Evolutionary conservation across 441 rosid genomes (phyloP), one percentile per base, ranked within the genome.

Genomic region (Arabidopsis hybrid): DNA sequence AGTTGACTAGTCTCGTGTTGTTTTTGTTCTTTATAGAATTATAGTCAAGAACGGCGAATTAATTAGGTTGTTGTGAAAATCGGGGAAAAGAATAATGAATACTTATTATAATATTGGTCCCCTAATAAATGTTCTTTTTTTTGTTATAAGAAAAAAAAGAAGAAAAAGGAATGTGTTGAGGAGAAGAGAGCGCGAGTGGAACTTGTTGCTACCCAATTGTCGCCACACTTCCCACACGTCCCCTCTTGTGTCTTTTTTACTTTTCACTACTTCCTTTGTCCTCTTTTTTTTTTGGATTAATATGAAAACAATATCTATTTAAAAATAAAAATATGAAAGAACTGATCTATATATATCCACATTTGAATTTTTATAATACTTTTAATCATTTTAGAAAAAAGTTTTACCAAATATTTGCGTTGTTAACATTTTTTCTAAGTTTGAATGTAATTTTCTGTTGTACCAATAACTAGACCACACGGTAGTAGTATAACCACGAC

Each of bases 181-280:
- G 72, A 50, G 53, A 75, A 16, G 79, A 70, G 21, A 72, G 72
- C 76, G 73, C 53, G 82, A 62, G 82, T 56, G 18, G 11, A 72
- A 65, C 79, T 73, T 72, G 74, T 47, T 85, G 84, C 65, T 7
- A 29, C 26, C 78, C 72, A 47, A 42, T 66, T 73, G 79, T 52
- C 66, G 55, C 40, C 72, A 36, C 89, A 81, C 86, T 77, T 71
- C 73, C 63, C 67, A 73, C 72, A 46, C 63, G 50, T 59, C 69
- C 66, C 66, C 46, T 36, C 76, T 62, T 60, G 73, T 67, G 73
- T 40, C 40, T n/a, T 58, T 13, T 45, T 47, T 52, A 8, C 67
- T 59, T 50, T 75, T 40, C 46, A 55, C 3, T 40, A 47, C 57
- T 32, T 46, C 52, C 39, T 51, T 21, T 32, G 35, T 32, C 18